Conservation (phyloP, 2,329 filamentous ascomycete genomes). For the Aspergillus persii region DNA sequence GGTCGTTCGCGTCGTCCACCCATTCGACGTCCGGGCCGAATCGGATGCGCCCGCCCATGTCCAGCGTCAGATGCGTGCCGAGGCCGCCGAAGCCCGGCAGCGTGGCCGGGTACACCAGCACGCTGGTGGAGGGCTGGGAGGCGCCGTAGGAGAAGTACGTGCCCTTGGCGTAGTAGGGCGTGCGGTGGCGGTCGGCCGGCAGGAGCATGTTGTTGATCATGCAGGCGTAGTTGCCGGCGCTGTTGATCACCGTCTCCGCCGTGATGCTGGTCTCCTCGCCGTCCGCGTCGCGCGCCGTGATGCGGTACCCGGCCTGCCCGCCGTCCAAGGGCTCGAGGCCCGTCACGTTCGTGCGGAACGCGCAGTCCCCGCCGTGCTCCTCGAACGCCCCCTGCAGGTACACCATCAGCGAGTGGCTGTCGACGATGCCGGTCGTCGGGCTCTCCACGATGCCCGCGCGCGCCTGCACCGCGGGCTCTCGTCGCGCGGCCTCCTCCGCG, state of each 20-base stretch:
- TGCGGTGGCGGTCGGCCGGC: slow-evolving; percentile 48
- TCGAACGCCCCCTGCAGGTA: slow-evolving; percentile 75
- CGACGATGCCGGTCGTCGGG: slow-evolving; percentile 83
- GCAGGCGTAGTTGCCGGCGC: slow-evolving; percentile 77
- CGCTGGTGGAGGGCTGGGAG: slow-evolving; percentile 62
- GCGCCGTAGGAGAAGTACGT: slow-evolving; percentile 86
- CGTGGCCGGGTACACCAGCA: slow-evolving; percentile 84
- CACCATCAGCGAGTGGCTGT: slow-evolving; percentile 81
- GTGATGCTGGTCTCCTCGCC: slow-evolving; percentile 58
- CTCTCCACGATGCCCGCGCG: slow-evolving; percentile 75
- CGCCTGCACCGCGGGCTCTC: slow-evolving; percentile 61
- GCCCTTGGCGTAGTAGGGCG: slow-evolving; percentile 83
- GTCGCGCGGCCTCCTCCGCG: slow-evolving; percentile 55
- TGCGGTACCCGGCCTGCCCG: slow-evolving; percentile 66
- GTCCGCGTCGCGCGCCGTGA: slow-evolving; percentile 51
- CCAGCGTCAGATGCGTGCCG: slow-evolving; percentile 90
- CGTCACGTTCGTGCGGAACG: slow-evolving; percentile 66
- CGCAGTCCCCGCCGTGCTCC: slow-evolving; percentile 70
- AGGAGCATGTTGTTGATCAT: slow-evolving; percentile 79
- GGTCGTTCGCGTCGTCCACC: slow-evolving; percentile 69
- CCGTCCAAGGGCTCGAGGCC: slow-evolving; percentile 53
- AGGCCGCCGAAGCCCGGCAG: slow-evolving; percentile 81
- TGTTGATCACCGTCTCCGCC: slow-evolving; percentile 76
- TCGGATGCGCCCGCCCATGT: slow-evolving; percentile 76
- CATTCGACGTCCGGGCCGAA: slow-evolving; percentile 97